A percentile compares a stretch with the other conserved stretches of the same genome.
phyloP scores from a whole-genome alignment of 805 yeast genomes.

The Candida michaelii region DNA sequence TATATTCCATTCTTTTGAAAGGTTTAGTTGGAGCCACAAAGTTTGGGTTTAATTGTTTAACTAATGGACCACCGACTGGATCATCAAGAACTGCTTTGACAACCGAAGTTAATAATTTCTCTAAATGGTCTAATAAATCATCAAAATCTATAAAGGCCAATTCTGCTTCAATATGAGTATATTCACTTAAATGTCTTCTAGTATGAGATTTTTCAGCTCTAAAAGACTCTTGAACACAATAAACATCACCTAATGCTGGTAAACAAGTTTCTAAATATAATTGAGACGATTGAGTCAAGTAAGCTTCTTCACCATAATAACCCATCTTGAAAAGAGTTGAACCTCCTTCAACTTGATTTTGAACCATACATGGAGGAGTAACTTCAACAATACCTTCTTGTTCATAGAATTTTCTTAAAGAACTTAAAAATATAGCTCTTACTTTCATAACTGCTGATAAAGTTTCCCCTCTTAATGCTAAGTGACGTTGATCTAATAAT shows the following conservation, averaged over 20 bases:
- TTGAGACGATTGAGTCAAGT: constrained; percentile 94
- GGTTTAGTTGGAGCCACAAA: constrained; percentile 83
- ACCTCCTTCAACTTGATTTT: constrained; percentile 99
- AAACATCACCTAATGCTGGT: constrained; percentile 96
- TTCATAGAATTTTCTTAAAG: constrained; percentile 73
- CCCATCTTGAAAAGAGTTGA: constrained; percentile 89
- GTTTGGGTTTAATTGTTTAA: constrained; percentile 88
- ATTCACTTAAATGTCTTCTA: constrained; percentile 95
- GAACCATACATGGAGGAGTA: constrained; percentile 99
- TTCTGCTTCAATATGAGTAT: constrained; percentile 96
- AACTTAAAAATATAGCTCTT: constrained; percentile 72
- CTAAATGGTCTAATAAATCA: constrained; percentile 82
- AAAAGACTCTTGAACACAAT: constrained; percentile 96
- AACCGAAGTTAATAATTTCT: constrained; percentile 66
- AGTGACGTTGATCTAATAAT: constrained; percentile 91
- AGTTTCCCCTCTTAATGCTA: constrained; percentile 95
- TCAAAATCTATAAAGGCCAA: constrained; percentile 85
- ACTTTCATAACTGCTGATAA: constrained; percentile 91
- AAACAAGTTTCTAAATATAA: constrained; percentile 93
- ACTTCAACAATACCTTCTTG: constrained; percentile 84
- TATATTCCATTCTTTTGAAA: constrained; percentile 88
- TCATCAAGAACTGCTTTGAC: constrained; percentile 80
- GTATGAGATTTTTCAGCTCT: constrained; percentile 99
- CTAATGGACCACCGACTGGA: constrained; percentile 87
- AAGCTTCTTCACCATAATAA: constrained; percentile 97